Percentiles rank a stretch among this genome's conserved stretches.
These are phyloP conservation scores for Rehmannia glutinosa DNA, from an alignment of 257 asterid species.

Conservation along the genomic window DNA sequence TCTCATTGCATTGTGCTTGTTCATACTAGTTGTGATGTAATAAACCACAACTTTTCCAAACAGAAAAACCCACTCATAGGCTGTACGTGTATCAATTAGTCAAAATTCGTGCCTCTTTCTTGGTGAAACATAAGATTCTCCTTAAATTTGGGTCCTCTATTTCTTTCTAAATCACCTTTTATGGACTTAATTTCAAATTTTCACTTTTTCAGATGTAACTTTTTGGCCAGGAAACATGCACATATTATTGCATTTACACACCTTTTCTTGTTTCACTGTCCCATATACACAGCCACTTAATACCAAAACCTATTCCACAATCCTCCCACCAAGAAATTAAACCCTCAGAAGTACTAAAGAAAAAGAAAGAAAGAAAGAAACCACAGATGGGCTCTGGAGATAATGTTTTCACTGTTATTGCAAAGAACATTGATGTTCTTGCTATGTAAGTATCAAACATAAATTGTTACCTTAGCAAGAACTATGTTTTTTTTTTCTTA, in stretches of 20 bases:
- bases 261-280: slow-evolving; percentile 19
- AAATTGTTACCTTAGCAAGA: too few relatives aligned
- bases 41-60: not conserved
- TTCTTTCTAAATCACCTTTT: slow-evolving; percentile 36
- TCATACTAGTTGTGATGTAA: not conserved
- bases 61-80: not conserved
- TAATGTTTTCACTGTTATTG: slow-evolving; percentile 61
- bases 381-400: slow-evolving; percentile 63
- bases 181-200: slow-evolving; percentile 18
- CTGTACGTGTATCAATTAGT: slow-evolving; percentile 18
- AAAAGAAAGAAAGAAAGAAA: not conserved
- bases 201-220: slow-evolving; percentile 25
- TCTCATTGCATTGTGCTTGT: too few relatives aligned
- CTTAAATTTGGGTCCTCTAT: slow-evolving; percentile 22
- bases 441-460: slow-evolving; percentile 60
- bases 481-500: not conserved
- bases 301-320: not conserved
- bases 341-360: not conserved
- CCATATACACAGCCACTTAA: not conserved
- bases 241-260: slow-evolving; percentile 21
- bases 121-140: slow-evolving; percentile 57
- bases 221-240: slow-evolving; percentile 36
- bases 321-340: not conserved
- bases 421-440: slow-evolving; percentile 80
- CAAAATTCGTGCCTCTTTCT: slow-evolving; percentile 76